Percentiles rank a stretch among this genome's conserved stretches.
Conservation (phyloP, 108 stramenopile species). For the Heterococcus sp. region DNA sequence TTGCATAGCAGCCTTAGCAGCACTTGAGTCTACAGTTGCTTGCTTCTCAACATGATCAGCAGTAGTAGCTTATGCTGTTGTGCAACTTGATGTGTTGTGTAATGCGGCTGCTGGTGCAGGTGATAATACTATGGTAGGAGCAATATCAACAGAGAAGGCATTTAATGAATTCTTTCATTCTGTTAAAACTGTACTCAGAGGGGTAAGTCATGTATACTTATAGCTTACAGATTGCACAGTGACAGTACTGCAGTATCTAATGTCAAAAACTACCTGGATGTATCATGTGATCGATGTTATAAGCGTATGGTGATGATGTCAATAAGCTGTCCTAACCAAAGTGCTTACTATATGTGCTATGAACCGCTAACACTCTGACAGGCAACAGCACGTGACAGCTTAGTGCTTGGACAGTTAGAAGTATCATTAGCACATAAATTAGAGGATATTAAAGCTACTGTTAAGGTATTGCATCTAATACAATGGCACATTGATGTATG, state of each 20-base stretch:
- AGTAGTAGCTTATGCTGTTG: no score
- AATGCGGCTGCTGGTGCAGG: no score
- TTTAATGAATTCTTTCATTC: constrained; percentile 88
- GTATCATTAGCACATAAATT: constrained; percentile 7
- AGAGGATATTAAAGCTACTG: constrained; percentile 17
- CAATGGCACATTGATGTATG: no score
- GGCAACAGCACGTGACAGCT: neutral
- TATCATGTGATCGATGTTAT: no score
- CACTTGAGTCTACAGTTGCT: no score
- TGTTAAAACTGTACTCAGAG: constrained; percentile 66
- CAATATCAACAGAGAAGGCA: constrained; percentile 76
- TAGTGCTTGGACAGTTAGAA: constrained; percentile 11
- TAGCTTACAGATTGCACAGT: neutral
- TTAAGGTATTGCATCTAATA: no score
- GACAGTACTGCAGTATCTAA: neutral
- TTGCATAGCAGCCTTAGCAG: no score
- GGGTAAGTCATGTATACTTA: neutral
- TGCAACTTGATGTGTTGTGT: no score
- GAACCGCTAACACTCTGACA: neutral
- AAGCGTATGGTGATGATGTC: neutral
- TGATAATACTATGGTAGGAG: constrained; percentile 88
- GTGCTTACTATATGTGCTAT: neutral
- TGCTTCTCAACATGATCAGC: no score
- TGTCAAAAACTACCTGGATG: no score
- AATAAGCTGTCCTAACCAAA: neutral